Conservation (phyloP, 208 protist species). For the Acanthamoeba comandoni region DNA sequence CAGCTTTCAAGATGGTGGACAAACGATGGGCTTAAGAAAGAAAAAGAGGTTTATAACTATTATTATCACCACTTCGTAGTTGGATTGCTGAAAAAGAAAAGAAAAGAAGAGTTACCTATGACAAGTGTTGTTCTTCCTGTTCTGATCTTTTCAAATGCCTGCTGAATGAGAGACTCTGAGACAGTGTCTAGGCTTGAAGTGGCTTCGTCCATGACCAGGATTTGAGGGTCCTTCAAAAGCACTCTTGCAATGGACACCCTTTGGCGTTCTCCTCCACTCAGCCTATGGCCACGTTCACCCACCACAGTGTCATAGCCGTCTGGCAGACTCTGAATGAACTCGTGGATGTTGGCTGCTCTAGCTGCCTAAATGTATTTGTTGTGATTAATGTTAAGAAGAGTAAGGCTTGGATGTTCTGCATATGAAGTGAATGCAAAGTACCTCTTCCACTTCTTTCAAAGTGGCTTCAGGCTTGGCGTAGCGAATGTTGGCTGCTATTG, state of each 20-base stretch:
- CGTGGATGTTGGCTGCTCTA: conserved; percentile 80
- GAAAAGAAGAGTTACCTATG: conserved; percentile 70
- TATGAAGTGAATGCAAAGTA: background rate
- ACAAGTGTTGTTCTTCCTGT: conserved; percentile 80
- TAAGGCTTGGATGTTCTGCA: background rate
- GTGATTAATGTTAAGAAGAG: background rate
- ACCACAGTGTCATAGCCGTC: conserved; percentile 88
- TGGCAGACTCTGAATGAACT: conserved; percentile 82
- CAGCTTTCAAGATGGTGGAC: conserved; percentile 80
- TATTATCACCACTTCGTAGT: background rate
- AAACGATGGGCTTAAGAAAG: conserved; percentile 52
- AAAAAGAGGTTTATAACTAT: background rate
- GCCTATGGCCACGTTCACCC: conserved; percentile 85
- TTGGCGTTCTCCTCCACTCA: conserved; percentile 89
- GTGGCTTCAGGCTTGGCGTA: conserved; percentile 55
- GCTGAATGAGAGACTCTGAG: conserved; percentile 84
- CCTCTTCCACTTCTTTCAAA: conserved; percentile 64
- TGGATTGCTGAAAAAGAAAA: background rate
- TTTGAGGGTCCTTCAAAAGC: conserved; percentile 84
- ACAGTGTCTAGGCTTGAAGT: conserved; percentile 87
- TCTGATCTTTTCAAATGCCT: conserved; percentile 73
- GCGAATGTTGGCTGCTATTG: conserved; percentile 71
- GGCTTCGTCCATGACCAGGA: conserved; percentile 89
- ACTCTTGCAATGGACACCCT: conserved; percentile 88
- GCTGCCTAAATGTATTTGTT: conserved; percentile 60